Percentiles rank a stretch among this genome's conserved stretches.
Evolutionary conservation across 1,284 basidiomycete genomes (phyloP).

Genomic region (Exobasidium rhododendri): DNA sequence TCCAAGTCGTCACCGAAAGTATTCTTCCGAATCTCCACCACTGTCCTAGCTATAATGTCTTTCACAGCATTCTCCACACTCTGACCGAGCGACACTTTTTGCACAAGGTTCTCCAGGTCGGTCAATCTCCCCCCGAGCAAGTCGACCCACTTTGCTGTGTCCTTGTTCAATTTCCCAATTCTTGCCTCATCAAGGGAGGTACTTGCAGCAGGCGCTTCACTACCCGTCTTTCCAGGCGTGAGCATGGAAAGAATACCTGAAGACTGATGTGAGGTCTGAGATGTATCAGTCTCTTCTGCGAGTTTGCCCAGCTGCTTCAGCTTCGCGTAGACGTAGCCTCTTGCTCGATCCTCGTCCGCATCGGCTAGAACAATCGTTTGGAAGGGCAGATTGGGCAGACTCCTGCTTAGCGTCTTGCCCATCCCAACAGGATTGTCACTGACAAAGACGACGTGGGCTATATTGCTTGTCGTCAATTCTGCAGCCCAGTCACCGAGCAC

Average conservation of each 20-base stretch:
- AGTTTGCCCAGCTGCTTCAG: conserved; percentile 62
- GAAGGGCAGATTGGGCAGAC: conserved; percentile 77
- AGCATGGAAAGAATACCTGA: not conserved
- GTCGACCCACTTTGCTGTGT: conserved; percentile 41
- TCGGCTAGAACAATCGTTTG: conserved; percentile 63
- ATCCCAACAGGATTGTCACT: conserved; percentile 83
- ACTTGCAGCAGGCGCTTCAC: not conserved
- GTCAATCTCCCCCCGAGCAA: conserved; percentile 49
- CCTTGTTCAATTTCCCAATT: conserved; percentile 21
- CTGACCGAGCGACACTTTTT: conserved; percentile 44
- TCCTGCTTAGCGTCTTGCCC: conserved; percentile 67
- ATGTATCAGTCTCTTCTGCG: not conserved
- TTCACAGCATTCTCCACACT: conserved; percentile 36
- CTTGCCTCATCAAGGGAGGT: no score
- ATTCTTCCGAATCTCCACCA: conserved; percentile 80
- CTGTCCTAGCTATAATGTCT: conserved; percentile 65
- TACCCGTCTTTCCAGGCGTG: not conserved
- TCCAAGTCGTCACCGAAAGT: conserved; percentile 87
- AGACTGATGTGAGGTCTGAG: no score
- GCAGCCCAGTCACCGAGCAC: conserved; percentile 84
- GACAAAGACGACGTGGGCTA: conserved; percentile 87
- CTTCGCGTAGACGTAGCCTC: conserved; percentile 70
- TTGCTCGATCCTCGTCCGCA: conserved; percentile 74
- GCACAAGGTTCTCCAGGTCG: conserved; percentile 42
- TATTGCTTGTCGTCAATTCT: conserved; percentile 58